phyloP scores from a whole-genome alignment of 768 basidiomycete species.

The Xanthoconium purpureum region DNA sequence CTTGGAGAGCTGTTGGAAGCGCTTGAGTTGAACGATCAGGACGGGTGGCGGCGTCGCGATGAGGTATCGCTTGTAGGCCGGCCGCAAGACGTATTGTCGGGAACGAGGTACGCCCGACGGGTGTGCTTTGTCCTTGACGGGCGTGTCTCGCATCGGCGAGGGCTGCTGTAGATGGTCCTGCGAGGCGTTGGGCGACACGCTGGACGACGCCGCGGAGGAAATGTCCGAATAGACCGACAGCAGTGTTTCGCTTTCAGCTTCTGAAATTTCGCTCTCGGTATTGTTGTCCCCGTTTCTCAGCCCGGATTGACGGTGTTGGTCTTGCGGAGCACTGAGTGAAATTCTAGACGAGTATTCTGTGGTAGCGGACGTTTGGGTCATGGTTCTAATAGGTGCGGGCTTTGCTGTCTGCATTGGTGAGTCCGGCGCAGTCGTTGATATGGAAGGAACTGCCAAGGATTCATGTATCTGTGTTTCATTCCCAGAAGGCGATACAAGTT shows the following conservation, averaged over 20 bases:
- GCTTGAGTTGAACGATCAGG: conserved; percentile 88
- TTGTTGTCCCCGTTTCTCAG: conserved; percentile 25
- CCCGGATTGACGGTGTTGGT: conserved; percentile 17
- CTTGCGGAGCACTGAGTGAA: conserved; percentile 31
- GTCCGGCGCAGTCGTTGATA: conserved; percentile 50
- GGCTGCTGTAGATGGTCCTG: conserved; percentile 23
- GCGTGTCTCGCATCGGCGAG: conserved; percentile 21
- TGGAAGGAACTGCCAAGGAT: conserved; percentile 50
- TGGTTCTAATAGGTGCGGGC: conserved; percentile 11
- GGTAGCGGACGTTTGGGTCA: conserved; percentile 7
- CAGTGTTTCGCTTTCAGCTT: conserved; percentile 34
- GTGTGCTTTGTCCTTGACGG: conserved; percentile 34
- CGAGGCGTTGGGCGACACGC: conserved; percentile 31
- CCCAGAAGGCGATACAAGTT: conserved; percentile 13
- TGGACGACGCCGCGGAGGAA: conserved; percentile 33
- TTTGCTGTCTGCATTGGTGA: conserved; percentile 30
- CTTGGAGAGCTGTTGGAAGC: conserved; percentile 85
- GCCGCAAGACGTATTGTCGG: conserved; percentile 69
- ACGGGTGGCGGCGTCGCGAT: conserved; percentile 83
- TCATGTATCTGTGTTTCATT: conserved; percentile 32
- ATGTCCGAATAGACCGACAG: conserved; percentile 32
- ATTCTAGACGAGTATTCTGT: conserved; percentile 22
- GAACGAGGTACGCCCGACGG: conserved; percentile 34
- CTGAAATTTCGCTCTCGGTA: conserved; percentile 33
- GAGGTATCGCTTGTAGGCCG: conserved; percentile 93